phyloP scores from a whole-genome alignment of 2,329 filamentous ascomycete genomes.

The Xylariomycetidae sp. region DNA sequence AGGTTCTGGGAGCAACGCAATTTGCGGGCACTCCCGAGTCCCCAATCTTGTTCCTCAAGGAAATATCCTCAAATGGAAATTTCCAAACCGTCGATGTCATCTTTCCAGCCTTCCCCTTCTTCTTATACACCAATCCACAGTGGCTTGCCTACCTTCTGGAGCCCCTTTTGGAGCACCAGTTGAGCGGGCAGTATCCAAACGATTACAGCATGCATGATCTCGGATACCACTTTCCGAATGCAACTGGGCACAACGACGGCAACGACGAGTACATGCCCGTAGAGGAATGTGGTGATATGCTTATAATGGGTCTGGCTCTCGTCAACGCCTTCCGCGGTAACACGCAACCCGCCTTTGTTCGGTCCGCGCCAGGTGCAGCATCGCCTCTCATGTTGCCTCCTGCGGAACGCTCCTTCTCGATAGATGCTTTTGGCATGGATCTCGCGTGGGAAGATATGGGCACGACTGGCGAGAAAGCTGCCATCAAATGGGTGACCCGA shows the following conservation, averaged over 20 bases:
- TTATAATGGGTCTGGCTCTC: constrained; percentile 74
- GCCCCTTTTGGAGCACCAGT: constrained; percentile 74
- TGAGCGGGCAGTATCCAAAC: constrained; percentile 80
- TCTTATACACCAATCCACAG: constrained; percentile 76
- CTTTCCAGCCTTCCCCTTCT: constrained; percentile 82
- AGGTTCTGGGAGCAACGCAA: constrained; percentile 73
- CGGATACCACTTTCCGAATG: constrained; percentile 67
- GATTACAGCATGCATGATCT: constrained; percentile 76
- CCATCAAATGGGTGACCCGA: constrained; percentile 35
- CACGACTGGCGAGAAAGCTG: constrained; percentile 39
- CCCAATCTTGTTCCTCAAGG: constrained; percentile 75
- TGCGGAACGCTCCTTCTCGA: constrained; percentile 9
- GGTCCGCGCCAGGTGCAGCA: constrained; percentile 28
- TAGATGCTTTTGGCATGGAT: constrained; percentile 47
- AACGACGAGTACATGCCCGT: constrained; percentile 71
- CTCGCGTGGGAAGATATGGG: constrained; percentile 49
- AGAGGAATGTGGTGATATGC: constrained; percentile 70
- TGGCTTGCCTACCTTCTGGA: constrained; percentile 78
- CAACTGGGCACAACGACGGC: constrained; percentile 68
- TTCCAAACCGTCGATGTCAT: constrained; percentile 85
- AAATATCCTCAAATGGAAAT: constrained; percentile 82
- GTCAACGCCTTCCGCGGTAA: constrained; percentile 69
- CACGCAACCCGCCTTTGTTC: constrained; percentile 53
- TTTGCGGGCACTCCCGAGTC: constrained; percentile 69
- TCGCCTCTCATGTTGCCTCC: constrained; percentile 9